Conservation (phyloP, 2,329 filamentous ascomycete genomes). For the Cordyceps militaris region DNA sequence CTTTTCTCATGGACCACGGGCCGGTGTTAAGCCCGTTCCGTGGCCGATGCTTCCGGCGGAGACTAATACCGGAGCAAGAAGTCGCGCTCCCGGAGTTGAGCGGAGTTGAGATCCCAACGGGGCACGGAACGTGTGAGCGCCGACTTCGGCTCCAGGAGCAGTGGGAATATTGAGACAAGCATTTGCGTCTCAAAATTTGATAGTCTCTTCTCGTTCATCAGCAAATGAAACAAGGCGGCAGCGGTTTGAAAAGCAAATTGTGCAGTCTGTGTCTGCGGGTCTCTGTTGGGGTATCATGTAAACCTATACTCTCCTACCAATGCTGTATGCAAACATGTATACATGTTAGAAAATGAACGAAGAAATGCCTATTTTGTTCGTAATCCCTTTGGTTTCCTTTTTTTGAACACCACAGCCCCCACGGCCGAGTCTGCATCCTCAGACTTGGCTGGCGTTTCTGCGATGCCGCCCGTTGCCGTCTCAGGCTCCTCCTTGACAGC, state of each 20-base stretch:
- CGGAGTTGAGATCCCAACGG: no score
- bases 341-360: neutral
- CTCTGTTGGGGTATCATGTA: constrained; percentile 2
- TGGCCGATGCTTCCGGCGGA: neutral
- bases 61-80: no score
- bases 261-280: neutral
- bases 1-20: neutral
- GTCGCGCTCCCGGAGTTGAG: no score
- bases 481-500: constrained; percentile 34
- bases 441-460: constrained; percentile 30
- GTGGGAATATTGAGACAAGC: no score
- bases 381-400: constrained; percentile 63
- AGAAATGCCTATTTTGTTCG: constrained; percentile 24
- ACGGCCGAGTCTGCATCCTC: constrained; percentile 30
- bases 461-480: constrained; percentile 15
- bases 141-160: neutral
- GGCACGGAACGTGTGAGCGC: neutral
- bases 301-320: neutral
- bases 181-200: neutral
- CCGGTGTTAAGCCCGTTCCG: neutral
- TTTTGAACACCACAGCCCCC: constrained; percentile 64
- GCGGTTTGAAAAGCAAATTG: neutral
- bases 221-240: no score
- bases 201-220: neutral
- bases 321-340: neutral